Evolutionary conservation across 176 grass and related monocot genomes (phyloP).

Genomic region (Cenchrus fungigraminus): DNA sequence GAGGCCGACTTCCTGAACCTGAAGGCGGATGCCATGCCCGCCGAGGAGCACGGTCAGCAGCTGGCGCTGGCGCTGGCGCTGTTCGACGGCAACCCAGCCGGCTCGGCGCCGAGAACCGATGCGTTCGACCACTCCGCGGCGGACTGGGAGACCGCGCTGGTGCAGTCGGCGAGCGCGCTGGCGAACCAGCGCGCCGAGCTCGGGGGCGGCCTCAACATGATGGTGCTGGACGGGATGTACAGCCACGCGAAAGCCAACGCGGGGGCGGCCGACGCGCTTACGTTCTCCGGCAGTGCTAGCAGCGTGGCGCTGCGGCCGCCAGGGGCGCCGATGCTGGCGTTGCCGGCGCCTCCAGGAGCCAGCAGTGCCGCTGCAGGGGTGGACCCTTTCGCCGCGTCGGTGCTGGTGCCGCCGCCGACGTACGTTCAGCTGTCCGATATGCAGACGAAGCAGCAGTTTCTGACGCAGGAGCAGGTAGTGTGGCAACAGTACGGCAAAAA

Average conservation of each 20-base stretch:
- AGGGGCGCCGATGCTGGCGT: constrained; percentile 48
- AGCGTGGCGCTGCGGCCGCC: constrained; percentile 54
- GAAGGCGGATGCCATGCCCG: constrained; percentile 56
- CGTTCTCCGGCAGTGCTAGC: constrained; percentile 62
- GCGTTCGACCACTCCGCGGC: constrained; percentile 46
- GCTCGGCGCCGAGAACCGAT: constrained; percentile 40
- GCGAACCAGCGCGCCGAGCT: constrained; percentile 55
- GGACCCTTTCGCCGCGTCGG: constrained; percentile 73
- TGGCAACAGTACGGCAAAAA: constrained; percentile 68
- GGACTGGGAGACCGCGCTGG: constrained; percentile 77
- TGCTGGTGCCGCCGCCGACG: constrained; percentile 54
- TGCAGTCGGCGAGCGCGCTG: constrained; percentile 65
- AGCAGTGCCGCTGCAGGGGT: not conserved
- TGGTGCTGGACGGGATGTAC: constrained; percentile 89
- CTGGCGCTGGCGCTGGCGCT: constrained; percentile 64
- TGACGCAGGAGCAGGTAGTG: constrained; percentile 62
- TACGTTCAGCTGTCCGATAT: constrained; percentile 96
- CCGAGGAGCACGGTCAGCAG: constrained; percentile 58
- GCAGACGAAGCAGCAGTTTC: constrained; percentile 64
- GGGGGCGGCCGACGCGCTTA: constrained; percentile 4
- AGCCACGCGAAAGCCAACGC: constrained; percentile 44
- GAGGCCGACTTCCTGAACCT: constrained; percentile 71
- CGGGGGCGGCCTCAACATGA: constrained; percentile 66
- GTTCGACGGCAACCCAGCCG: constrained; percentile 49
- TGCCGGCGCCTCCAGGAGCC: constrained; percentile 48